Base-by-base conservation (phyloP, 1,284 basidiomycete genomes). In the Meripilus lineatus region DNA sequence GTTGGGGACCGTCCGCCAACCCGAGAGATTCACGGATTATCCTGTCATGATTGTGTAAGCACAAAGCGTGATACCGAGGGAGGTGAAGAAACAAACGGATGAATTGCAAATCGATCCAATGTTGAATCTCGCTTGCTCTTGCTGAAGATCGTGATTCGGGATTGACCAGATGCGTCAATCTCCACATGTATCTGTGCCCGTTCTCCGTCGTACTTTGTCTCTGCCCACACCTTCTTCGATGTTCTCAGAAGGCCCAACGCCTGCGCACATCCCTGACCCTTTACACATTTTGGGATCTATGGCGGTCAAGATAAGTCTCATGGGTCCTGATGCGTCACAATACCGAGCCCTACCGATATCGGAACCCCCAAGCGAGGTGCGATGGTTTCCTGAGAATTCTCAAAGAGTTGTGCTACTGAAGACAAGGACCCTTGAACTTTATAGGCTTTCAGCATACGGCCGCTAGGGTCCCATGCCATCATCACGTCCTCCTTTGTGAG, bases 151-250 rank as follows among this genome's bases (percentile, higher is more conserved):
- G 67, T 80, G 46, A 94, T 82, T 8, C 65, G 65, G 2, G 75
- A 64, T 3, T 55, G 49, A 0, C 61, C 58, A 4, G 66, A 60
- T 3, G 57, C 55, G 10, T 58, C 50, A 3, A 82, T 56, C 50
- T 82, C 68, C 20, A 92, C 74, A 56, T 95, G 92, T 22, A 93
- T 89, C 58, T 95, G 92, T 46, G 80, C 87, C 57, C 90, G 74
- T 61, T 93, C 91, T 5, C 92, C 92, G 50, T 94, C 92, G 59
- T 93, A 92, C 62, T 95, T 94, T 1, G 81, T 89, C 65, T 95
- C 92, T 1, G 83, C 88, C 79, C 84, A 93, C 2, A 91, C 67
- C 38, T 58, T 63, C 4, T 69, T 59, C 1, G 72, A 66, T 1
- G 61, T 48, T 10, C 56, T 52, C 34, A 88, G 74, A 21, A 67